Percentiles rank a stretch among this genome's conserved stretches.
Evolutionary conservation across 495 filamentous ascomycete genomes (phyloP).

Genomic region (Daldinia decipiens): DNA sequence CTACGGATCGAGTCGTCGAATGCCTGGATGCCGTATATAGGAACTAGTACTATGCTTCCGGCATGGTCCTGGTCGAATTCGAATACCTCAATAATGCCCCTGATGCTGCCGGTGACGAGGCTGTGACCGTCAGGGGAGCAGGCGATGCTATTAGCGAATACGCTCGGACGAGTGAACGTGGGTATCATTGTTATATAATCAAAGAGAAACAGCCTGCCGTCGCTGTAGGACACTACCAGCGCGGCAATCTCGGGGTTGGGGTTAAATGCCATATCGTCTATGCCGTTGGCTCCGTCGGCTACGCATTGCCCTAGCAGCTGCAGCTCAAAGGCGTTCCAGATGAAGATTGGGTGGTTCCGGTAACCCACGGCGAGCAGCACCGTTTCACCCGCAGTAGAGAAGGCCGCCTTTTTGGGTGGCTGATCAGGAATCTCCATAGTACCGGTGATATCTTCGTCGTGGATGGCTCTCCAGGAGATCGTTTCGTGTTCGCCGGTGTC

Average conservation of each 20-base stretch:
- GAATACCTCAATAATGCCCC: constrained; percentile 9
- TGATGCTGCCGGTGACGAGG: background rate
- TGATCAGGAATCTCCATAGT: background rate
- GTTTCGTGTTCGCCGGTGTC: background rate
- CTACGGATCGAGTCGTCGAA: background rate
- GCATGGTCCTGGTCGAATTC: constrained; percentile 2
- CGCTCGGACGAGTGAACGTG: background rate
- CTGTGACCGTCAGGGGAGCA: background rate
- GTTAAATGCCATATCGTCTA: constrained; percentile 14
- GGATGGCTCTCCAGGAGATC: background rate
- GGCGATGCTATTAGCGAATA: constrained; percentile 10
- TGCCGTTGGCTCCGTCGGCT: constrained; percentile 1
- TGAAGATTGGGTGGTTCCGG: constrained; percentile 1
- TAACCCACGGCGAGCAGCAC: background rate
- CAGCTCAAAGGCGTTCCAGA: constrained; percentile 8
- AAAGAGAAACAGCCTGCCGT: constrained; percentile 3
- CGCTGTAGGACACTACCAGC: constrained; percentile 3
- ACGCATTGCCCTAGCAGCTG: constrained; percentile 6
- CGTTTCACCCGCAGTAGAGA: background rate
- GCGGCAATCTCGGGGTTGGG: constrained; percentile 4
- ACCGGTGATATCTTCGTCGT: background rate
- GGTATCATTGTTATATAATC: background rate
- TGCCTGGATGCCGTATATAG: background rate
- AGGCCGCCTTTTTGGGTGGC: background rate
- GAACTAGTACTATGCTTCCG: background rate